These are phyloP conservation scores for Magnusiomyces suaveolens DNA, from an alignment of 1,139 yeast genomes.

Conservation along the genomic window DNA sequence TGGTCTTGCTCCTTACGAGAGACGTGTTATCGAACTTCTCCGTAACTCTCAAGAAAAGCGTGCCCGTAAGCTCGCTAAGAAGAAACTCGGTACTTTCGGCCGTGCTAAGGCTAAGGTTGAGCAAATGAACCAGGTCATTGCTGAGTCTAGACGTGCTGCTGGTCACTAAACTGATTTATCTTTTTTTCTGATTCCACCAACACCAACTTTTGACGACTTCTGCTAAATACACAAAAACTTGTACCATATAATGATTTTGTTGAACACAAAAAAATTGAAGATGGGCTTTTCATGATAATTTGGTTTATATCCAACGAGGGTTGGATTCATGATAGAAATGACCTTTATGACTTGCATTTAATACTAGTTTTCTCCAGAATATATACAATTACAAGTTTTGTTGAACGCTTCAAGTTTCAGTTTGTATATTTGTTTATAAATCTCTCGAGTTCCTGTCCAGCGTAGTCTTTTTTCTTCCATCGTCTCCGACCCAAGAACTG, in stretches of 20 bases:
- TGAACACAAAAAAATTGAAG: neutral
- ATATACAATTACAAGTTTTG: neutral
- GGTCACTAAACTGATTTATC: constrained; percentile 20
- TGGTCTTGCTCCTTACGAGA: constrained; percentile 99
- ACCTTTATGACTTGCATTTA: neutral
- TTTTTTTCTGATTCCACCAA: neutral
- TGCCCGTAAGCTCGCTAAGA: constrained; percentile 99
- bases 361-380: neutral
- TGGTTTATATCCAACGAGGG: neutral
- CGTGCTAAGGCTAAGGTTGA: constrained; percentile 99
- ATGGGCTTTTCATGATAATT: neutral
- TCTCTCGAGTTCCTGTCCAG: no score
- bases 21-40: constrained; percentile 98
- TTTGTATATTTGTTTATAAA: no score
- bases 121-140: constrained; percentile 93
- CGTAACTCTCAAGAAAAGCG: constrained; percentile 99
- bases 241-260: constrained; percentile 8
- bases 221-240: constrained; percentile 1
- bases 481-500: no score
- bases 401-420: no score
- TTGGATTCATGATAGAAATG: neutral
- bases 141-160: constrained; percentile 81
- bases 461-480: no score
- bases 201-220: neutral
- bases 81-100: constrained; percentile 99